phyloP scores from a whole-genome alignment of 1,284 basidiomycete genomes.

The Melampsora medusae region DNA sequence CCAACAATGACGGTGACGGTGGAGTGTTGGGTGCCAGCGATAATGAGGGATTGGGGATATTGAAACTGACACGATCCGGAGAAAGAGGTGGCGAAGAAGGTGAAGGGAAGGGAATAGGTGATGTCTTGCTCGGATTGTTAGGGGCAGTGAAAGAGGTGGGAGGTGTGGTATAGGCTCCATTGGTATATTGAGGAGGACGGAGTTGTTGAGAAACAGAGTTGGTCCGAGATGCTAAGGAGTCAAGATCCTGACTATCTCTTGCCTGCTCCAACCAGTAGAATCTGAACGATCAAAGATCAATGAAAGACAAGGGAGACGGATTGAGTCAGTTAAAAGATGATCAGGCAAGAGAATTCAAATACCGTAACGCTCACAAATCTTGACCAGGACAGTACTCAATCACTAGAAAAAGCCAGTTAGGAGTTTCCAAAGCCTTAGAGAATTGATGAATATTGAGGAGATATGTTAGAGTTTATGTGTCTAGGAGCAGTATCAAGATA shows the following conservation, averaged over 20 bases:
- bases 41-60: slow-evolving; percentile 17
- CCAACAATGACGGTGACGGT: slow-evolving; percentile 84
- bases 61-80: slow-evolving; percentile 28
- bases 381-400: slow-evolving; percentile 94
- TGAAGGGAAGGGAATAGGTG: slow-evolving; percentile 1
- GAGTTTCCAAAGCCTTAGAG: slow-evolving; percentile 70
- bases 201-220: slow-evolving; percentile 36
- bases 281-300: slow-evolving; percentile 55
- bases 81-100: slow-evolving; percentile 15
- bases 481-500: not conserved
- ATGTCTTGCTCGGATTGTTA: not conserved
- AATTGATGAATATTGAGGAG: too few species aligned
- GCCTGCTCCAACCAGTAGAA: slow-evolving; percentile 88
- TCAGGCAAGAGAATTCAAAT: not conserved
- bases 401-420: slow-evolving; percentile 73
- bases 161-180: slow-evolving; percentile 54
- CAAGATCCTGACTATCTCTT: slow-evolving; percentile 51
- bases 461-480: too few species aligned
- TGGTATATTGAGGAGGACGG: slow-evolving; percentile 25
- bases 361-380: slow-evolving; percentile 58
- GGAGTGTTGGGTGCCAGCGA: slow-evolving; percentile 65
- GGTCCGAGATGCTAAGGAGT: slow-evolving; percentile 47
- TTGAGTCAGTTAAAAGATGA: not conserved
- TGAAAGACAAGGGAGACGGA: not conserved
- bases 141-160: not conserved